Evolutionary conservation across 1,284 basidiomycete genomes (phyloP).

Genomic region (Macrocybe sp.): DNA sequence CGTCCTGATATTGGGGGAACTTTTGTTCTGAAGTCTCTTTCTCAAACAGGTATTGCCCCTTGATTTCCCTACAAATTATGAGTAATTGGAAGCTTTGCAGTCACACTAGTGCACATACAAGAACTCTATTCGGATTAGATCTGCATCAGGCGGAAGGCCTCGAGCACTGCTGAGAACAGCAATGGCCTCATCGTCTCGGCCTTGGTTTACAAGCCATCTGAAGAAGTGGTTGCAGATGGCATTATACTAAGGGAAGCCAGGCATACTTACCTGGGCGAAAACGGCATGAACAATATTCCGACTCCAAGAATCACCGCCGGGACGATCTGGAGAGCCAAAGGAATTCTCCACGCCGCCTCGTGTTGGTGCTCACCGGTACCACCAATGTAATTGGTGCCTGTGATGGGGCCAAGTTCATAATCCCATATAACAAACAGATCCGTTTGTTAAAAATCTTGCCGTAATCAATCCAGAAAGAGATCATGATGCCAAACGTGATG

Average conservation of each 20-base stretch:
- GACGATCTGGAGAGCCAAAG: constrained; percentile 71
- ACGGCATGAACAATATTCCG: constrained; percentile 67
- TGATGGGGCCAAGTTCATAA: background rate
- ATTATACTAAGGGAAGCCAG: background rate
- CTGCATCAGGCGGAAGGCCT: constrained; percentile 47
- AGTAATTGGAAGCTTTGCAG: background rate
- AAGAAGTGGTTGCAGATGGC: constrained; percentile 2
- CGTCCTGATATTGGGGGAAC: constrained; percentile 66
- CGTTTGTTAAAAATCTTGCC: constrained; percentile 23
- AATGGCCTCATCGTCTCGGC: constrained; percentile 71
- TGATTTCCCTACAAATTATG: constrained; percentile 53
- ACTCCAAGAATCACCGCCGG: constrained; percentile 65
- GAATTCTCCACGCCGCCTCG: constrained; percentile 74
- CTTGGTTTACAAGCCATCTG: constrained; percentile 71
- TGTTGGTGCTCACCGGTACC: constrained; percentile 50
- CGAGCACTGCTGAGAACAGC: constrained; percentile 61
- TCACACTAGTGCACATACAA: constrained; percentile 37
- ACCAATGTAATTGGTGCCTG: constrained; percentile 67
- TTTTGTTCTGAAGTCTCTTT: constrained; percentile 51
- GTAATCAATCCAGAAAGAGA: constrained; percentile 80
- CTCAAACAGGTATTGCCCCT: constrained; percentile 73
- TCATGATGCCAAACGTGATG: constrained; percentile 67
- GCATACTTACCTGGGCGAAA: constrained; percentile 51
- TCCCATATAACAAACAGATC: background rate
- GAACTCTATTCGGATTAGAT: constrained; percentile 75